A percentile compares a stretch with the other conserved stretches of the same genome.
phyloP scores from a whole-genome alignment of 1,284 basidiomycete genomes.

The Microstroma glucosiphilum region DNA sequence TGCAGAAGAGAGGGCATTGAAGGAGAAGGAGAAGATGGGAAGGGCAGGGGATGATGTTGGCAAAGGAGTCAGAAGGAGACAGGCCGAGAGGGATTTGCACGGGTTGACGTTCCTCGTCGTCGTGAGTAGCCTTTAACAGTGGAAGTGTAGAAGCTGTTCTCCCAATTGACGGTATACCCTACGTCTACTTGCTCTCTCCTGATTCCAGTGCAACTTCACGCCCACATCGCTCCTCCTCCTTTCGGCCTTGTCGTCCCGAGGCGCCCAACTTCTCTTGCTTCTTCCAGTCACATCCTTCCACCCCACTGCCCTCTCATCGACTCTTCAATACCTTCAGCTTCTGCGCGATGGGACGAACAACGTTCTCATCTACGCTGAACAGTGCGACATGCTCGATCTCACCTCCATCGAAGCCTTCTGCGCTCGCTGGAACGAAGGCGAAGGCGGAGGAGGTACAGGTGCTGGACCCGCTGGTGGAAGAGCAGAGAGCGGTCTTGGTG shows the following conservation, averaged over 20 bases:
- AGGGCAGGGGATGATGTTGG: neutral
- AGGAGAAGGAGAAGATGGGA: neutral
- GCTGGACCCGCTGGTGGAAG: neutral
- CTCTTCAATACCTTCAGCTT: conserved; percentile 29
- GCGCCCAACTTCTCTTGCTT: conserved; percentile 11
- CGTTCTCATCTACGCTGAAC: conserved; percentile 41
- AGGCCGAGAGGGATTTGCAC: conserved; percentile 11
- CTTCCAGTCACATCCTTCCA: neutral
- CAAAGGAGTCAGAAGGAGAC: neutral
- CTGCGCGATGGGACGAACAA: conserved; percentile 36
- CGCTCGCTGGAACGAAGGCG: conserved; percentile 33
- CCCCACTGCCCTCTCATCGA: conserved; percentile 2
- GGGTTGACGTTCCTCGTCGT: conserved; percentile 11
- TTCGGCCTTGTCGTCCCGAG: conserved; percentile 6
- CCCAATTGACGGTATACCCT: no score
- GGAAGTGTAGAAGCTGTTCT: no score
- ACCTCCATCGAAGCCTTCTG: conserved; percentile 28
- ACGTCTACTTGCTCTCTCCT: no score
- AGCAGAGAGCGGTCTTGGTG: conserved; percentile 3
- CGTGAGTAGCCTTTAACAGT: neutral
- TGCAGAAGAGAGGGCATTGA: neutral
- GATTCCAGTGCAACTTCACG: conserved; percentile 4
- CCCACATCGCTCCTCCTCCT: conserved; percentile 10
- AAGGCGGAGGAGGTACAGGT: conserved; percentile 10
- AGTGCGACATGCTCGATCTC: conserved; percentile 33